Conservation (phyloP, 208 protist genomes). For the Acanthamoeba castellanii region DNA sequence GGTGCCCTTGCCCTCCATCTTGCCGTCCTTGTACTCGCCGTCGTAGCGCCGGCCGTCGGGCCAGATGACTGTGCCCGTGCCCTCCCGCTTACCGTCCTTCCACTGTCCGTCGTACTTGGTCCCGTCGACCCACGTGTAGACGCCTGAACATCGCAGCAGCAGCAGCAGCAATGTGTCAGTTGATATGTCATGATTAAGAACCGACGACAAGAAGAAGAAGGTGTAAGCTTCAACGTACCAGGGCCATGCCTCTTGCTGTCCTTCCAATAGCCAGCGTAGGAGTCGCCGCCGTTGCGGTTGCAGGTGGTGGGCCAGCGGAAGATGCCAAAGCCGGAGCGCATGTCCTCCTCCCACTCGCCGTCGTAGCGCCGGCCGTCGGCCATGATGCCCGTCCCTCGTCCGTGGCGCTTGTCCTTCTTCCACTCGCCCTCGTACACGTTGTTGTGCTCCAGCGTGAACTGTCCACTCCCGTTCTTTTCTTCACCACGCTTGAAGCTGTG, state of each 20-base stretch:
- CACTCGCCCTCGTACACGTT: slow-evolving; percentile 62
- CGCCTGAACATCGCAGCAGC: slow-evolving; percentile 68
- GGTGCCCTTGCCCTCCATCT: slow-evolving; percentile 81
- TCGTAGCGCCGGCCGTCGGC: slow-evolving; percentile 1
- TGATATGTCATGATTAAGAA: not conserved
- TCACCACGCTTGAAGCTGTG: not conserved
- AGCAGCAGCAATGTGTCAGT: not conserved
- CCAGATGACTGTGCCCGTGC: slow-evolving; percentile 75
- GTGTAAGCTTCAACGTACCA: not conserved
- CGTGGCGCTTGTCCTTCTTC: slow-evolving; percentile 12
- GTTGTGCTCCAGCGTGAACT: slow-evolving; percentile 18
- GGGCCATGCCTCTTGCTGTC: not conserved
- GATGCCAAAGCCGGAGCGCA: slow-evolving; percentile 69
- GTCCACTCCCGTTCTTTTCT: not conserved
- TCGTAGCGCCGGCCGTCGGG: slow-evolving; percentile 77
- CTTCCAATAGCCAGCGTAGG: slow-evolving; percentile 57
- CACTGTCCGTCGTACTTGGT: slow-evolving; percentile 81
- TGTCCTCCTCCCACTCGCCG: slow-evolving; percentile 61
- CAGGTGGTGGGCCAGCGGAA: slow-evolving; percentile 48
- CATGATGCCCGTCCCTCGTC: not conserved
- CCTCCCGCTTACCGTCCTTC: slow-evolving; percentile 78
- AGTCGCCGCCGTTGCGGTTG: slow-evolving; percentile 65
- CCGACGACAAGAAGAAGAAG: not conserved
- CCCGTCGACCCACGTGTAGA: slow-evolving; percentile 36
- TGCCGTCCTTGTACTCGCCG: slow-evolving; percentile 79